Evolutionary conservation across 1,139 yeast genomes (phyloP), one percentile per base, ranked within the genome.

Genomic region (Debaryomyces subglobosus): DNA sequence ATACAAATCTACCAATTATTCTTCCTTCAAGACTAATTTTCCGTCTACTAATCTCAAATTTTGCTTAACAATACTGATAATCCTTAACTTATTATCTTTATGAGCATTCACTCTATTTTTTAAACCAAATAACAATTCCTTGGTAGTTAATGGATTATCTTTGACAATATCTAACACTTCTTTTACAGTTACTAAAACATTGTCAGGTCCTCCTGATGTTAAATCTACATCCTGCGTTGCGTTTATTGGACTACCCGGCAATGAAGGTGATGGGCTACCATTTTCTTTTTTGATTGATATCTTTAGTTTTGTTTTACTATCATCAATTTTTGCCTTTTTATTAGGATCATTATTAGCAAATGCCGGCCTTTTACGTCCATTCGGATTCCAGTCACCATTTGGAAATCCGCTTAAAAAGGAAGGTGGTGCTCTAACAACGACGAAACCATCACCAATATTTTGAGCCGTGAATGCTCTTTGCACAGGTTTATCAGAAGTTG

Each of bases 351-450:
- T 56, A 4, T 52, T 52, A n/a, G 54, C 46, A 10, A 64, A 56
- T 3, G 64, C 52, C n/a, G 67, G 59, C 49, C 77, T 64, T 52
- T 71, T 79, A 57, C 79, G 77, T 3, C 81, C 82, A 45, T 71
- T 71, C 25, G 96, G 94, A 62, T 86, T 85, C 97, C 97, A 91
- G 44, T 84, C 88, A 16, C 96, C 96, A 23, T 67, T 71, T 4
- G 95, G 95, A 68, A 90, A 90, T 40, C 79, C 79, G n/a, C 69
- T 65, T 50, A 91, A 74, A 30, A 86, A 76, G 36, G 76, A 75
- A 16, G 80, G 73, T 3, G 88, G 82, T 0, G 92, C 87, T 60
- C 79, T 86, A 39, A 90, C 69, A 9, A 84, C 78, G 34, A 88
- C 82, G 61, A 85, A 72, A 12, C 96, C 95, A 49, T 84, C 81